phyloP scores from a whole-genome alignment of 164 flowering plant species.

The Aristolochia californica region DNA sequence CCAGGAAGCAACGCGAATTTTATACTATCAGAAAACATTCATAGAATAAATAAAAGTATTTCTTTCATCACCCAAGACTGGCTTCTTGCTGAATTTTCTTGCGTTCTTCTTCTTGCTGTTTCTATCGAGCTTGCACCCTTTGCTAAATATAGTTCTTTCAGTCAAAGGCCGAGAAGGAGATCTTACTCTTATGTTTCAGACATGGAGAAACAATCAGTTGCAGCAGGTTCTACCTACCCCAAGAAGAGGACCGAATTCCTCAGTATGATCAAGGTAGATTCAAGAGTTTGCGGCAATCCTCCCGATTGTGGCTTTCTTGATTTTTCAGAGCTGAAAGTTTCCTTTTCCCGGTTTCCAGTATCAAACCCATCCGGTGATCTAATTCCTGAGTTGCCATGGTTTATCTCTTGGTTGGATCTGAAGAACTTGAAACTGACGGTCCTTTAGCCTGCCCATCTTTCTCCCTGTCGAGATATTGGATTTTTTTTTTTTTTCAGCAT shows the following conservation, averaged over 20 bases:
- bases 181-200: constrained; percentile 1
- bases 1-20: background rate
- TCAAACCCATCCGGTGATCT: background rate
- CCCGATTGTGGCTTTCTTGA: background rate
- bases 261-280: constrained; percentile 17
- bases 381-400: background rate
- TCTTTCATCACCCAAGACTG: background rate
- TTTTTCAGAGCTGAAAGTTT: background rate
- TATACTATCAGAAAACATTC: background rate
- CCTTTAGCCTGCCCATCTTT: background rate
- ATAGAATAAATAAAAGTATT: too few species aligned
- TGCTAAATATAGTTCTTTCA: background rate
- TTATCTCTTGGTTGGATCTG: background rate
- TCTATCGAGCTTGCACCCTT: too few species aligned
- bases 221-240: constrained; percentile 7
- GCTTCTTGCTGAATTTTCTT: background rate
- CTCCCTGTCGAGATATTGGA: background rate
- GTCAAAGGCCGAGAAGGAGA: background rate
- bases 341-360: too few species aligned
- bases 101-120: background rate
- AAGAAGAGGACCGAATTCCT: constrained; percentile 13
- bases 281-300: too few species aligned
- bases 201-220: constrained; percentile 13
- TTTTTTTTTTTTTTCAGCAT: background rate
- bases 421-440: background rate